A percentile compares a stretch with the other conserved stretches of the same genome.
Conservation (phyloP, 768 basidiomycete species). For the Lactifluus piperatus region DNA sequence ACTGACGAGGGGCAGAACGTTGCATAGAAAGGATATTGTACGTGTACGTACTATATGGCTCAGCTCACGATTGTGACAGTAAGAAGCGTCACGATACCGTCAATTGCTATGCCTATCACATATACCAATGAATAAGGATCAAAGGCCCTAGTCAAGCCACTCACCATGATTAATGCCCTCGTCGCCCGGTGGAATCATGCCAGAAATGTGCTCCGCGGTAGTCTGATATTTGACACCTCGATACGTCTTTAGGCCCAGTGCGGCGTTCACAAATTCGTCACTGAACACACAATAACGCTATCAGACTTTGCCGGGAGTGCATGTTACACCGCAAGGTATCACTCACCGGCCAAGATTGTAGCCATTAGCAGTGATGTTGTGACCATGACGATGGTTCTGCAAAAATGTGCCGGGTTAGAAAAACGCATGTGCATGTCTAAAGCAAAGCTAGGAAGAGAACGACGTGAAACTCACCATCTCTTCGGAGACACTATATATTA, state of each 20-base stretch:
- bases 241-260: neutral
- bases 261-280: constrained; percentile 6
- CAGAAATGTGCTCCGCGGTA: constrained; percentile 37
- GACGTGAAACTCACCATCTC: constrained; percentile 16
- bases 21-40: too few species aligned
- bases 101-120: constrained; percentile 10
- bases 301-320: neutral
- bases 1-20: too few species aligned
- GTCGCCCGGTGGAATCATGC: too few species aligned
- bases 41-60: too few species aligned
- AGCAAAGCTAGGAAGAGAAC: neutral
- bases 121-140: neutral
- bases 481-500: constrained; percentile 14
- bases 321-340: too few species aligned
- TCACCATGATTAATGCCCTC: constrained; percentile 49
- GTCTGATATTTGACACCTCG: constrained; percentile 35
- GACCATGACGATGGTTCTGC: constrained; percentile 18
- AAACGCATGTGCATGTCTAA: neutral
- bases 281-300: neutral
- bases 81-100: constrained; percentile 14
- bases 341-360: constrained; percentile 28
- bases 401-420: neutral
- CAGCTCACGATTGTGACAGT: constrained; percentile 15
- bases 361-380: constrained; percentile 25
- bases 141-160: neutral